Conservation (phyloP, 2,329 filamentous ascomycete genomes). For the Monosporascus ibericus region DNA sequence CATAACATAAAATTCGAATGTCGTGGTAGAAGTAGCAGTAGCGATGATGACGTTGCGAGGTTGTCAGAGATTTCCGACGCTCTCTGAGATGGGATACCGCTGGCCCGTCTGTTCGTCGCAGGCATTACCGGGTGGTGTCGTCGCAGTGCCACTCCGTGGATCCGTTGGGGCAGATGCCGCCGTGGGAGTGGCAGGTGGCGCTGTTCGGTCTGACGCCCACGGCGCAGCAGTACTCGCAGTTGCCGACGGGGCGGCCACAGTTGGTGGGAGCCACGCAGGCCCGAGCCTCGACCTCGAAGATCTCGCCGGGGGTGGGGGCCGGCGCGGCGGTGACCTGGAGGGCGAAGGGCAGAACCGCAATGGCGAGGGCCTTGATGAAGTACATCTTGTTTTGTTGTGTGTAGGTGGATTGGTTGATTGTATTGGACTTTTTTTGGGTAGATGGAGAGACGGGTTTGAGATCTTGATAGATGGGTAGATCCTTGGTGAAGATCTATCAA, state of each 20-base stretch:
- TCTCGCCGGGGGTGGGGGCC: background rate
- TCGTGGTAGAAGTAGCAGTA: no score
- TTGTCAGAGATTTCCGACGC: no score
- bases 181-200: conserved; percentile 5
- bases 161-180: conserved; percentile 1
- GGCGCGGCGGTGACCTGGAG: conserved; percentile 2
- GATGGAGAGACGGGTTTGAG: no score
- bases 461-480: no score
- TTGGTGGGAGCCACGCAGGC: conserved; percentile 1
- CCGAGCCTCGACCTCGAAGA: background rate
- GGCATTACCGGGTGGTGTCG: background rate
- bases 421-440: background rate
- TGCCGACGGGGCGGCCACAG: conserved; percentile 2
- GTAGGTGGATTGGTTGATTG: background rate
- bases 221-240: conserved; percentile 7
- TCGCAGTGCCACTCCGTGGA: conserved; percentile 5
- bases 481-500: no score
- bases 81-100: no score
- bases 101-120: no score
- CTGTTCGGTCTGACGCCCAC: conserved; percentile 1
- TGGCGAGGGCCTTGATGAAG: background rate
- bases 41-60: no score
- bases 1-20: no score
- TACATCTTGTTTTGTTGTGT: background rate
- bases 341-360: background rate